Percentiles rank a stretch among this genome's conserved stretches.
Conservation (phyloP, 495 filamentous ascomycete genomes). For the Aspergillus ostianus region DNA sequence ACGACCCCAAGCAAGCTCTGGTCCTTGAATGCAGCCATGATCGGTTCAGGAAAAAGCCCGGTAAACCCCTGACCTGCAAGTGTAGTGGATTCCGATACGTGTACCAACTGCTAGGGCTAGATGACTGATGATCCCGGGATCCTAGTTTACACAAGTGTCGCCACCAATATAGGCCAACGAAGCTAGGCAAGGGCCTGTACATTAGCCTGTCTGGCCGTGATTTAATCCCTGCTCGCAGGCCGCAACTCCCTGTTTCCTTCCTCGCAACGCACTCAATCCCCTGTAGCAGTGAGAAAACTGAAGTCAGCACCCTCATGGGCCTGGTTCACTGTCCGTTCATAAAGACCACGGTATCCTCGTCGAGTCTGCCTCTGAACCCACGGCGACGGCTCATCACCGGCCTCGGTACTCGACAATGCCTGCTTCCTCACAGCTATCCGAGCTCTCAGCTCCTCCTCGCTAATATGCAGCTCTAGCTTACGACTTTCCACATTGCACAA, state of each 20-base stretch:
- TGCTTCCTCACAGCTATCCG: conserved; percentile 38
- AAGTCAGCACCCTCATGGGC: background rate
- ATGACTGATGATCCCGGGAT: too few relatives aligned
- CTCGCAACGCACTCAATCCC: background rate
- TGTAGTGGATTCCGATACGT: background rate
- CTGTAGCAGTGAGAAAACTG: background rate
- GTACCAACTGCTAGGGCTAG: background rate
- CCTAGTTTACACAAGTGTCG: background rate
- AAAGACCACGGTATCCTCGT: background rate
- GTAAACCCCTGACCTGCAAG: background rate
- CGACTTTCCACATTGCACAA: conserved; percentile 50
- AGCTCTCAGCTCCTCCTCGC: conserved; percentile 43
- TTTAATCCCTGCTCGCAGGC: background rate
- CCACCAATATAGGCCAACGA: background rate
- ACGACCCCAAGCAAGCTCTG: background rate
- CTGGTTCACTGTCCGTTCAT: background rate
- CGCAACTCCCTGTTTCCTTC: too few relatives aligned
- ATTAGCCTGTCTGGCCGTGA: background rate
- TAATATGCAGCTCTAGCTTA: conserved; percentile 45
- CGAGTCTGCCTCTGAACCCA: background rate
- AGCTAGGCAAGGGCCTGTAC: background rate
- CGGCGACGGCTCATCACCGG: background rate
- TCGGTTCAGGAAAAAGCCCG: background rate
- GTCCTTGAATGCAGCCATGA: background rate
- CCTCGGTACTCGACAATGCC: background rate